Evolutionary conservation across 2,329 filamentous ascomycete genomes (phyloP), one percentile per base, ranked within the genome.

Genomic region (Colletotrichum nymphaeae): DNA sequence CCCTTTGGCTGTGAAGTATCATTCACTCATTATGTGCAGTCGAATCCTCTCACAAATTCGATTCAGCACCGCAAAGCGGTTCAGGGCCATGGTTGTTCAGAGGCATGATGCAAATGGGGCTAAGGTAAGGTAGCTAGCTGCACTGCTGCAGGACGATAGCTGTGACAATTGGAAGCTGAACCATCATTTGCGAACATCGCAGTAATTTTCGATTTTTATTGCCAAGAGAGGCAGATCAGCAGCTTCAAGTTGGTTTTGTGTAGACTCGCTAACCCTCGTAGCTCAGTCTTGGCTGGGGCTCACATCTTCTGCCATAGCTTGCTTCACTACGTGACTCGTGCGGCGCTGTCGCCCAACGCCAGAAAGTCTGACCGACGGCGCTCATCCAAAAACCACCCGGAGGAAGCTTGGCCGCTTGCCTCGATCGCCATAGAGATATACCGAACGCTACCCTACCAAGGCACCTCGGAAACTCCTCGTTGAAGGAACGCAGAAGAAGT

Each of bases 281-380:
- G 37, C 26, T 59, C 16, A 24, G 69, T 69, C 69, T 72, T 69
- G 59, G 69, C 69, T 55, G 42, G n/a, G n/a, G 14, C 58, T 49
- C 58, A 69, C 42, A 64, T 7, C 11, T 35, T 49, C 26, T 52
- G 42, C 22, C 60, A 42, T 2, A 52, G 49, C 8, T 22, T 63
- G 49, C 7, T 22, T 63, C 42, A 55, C 53, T 19, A 42, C 53
- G 67, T 24, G 67, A 70, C 67, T 70, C 62, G 55, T n/a, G 62
- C 46, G 19, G 49, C 65, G 65, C 11, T 56, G 11, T 52, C 12
- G 60, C n/a, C 28, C 53, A 42, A 19, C 16, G 14, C 26, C 35
- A 24, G 16, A 59, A 4, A 22, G 19, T 49, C 7, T n/a, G 7
- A 49, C 19, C 19, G 19, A 49, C 42, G 42, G 42, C n/a, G 42